Conservation (phyloP, 2,329 filamentous ascomycete species). For the Aspergillus sojae region DNA sequence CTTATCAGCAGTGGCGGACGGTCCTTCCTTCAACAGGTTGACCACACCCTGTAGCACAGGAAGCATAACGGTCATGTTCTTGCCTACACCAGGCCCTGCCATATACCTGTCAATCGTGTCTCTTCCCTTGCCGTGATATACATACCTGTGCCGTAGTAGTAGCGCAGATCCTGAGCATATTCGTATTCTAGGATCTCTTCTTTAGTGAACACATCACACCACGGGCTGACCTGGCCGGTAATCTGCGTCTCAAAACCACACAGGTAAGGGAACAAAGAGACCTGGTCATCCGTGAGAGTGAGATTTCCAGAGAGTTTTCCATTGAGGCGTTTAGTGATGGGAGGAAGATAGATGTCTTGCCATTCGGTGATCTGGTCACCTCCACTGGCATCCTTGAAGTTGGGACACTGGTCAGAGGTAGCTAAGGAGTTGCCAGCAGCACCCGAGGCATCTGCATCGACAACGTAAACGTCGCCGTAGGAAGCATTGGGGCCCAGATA, state of each 20-base stretch:
- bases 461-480: slow-evolving; percentile 58
- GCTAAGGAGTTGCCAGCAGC: slow-evolving; percentile 65
- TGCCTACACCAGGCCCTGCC: slow-evolving; percentile 30
- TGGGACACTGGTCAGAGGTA: slow-evolving; percentile 65
- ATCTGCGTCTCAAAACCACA: slow-evolving; percentile 73
- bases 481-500: slow-evolving; percentile 62
- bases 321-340: slow-evolving; percentile 53
- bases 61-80: slow-evolving; percentile 47
- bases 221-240: slow-evolving; percentile 62
- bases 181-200: slow-evolving; percentile 66
- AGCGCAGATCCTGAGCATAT: slow-evolving; percentile 68
- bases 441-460: slow-evolving; percentile 58
- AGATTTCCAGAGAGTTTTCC: slow-evolving; percentile 56
- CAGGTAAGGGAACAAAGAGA: slow-evolving; percentile 66
- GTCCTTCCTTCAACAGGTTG: slow-evolving; percentile 55
- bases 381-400: slow-evolving; percentile 56
- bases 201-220: slow-evolving; percentile 64
- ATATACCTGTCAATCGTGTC: slow-evolving; percentile 46
- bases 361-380: slow-evolving; percentile 28
- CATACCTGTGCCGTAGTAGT: slow-evolving; percentile 64
- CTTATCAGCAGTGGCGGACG: slow-evolving; percentile 41
- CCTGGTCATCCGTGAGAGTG: slow-evolving; percentile 56
- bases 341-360: slow-evolving; percentile 8
- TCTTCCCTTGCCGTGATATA: not conserved
- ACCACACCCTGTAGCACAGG: slow-evolving; percentile 61